These are phyloP conservation scores for Parastagonospora avenae DNA, from an alignment of 2,329 filamentous ascomycete genomes.

Conservation along the genomic window DNA sequence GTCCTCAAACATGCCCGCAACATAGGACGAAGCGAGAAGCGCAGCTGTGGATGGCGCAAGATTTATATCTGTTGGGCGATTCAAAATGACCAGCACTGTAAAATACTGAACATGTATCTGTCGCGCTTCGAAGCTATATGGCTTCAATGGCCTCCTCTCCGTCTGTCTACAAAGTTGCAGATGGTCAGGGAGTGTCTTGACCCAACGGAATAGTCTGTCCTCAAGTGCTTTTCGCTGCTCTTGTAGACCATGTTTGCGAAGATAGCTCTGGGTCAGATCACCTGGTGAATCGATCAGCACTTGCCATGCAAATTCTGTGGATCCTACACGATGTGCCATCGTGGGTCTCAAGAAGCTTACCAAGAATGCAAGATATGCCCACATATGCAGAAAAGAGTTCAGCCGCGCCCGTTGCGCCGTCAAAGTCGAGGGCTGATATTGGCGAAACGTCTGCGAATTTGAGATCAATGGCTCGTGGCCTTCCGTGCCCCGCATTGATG, in stretches of 20 bases:
- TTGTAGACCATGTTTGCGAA: conserved; percentile 40
- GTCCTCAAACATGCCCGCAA: conserved; percentile 52
- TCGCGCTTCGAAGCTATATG: conserved; percentile 43
- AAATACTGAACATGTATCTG: conserved; percentile 50
- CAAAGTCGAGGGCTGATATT: conserved; percentile 46
- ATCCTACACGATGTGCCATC: no score
- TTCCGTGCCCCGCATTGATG: conserved; percentile 49
- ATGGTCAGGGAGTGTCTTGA: conserved; percentile 43
- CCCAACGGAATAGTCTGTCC: conserved; percentile 49
- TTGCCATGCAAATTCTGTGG: neutral
- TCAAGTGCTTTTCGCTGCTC: conserved; percentile 42
- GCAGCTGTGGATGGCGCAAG: conserved; percentile 45
- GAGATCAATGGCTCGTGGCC: conserved; percentile 49
- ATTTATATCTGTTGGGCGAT: conserved; percentile 39
- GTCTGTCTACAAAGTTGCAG: conserved; percentile 31
- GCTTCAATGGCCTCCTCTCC: conserved; percentile 28
- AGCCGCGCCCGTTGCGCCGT: conserved; percentile 31
- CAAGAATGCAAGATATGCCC: conserved; percentile 47
- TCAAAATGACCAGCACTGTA: conserved; percentile 46
- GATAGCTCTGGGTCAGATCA: conserved; percentile 48
- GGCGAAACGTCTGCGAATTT: conserved; percentile 48
- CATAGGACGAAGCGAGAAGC: conserved; percentile 48
- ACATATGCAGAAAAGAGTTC: conserved; percentile 48
- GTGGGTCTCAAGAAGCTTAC: conserved; percentile 8
- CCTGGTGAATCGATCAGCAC: conserved; percentile 20